Base-by-base conservation (phyloP, 805 yeast genomes). In the Myxozyma kluyveri region DNA sequence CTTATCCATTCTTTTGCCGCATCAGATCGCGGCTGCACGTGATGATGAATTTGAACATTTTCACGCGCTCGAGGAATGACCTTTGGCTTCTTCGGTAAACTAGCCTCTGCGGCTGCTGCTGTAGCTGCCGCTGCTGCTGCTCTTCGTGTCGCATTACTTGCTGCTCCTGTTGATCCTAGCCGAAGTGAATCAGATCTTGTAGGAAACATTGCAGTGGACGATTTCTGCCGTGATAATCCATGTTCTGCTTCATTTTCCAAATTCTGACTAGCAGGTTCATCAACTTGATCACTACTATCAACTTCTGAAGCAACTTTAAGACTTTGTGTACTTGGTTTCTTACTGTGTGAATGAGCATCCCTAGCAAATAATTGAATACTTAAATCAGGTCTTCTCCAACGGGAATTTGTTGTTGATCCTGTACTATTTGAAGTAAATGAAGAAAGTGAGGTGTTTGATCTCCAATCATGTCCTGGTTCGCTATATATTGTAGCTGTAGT, bases 161-260 rank as follows among this genome's bases (percentile, higher is more conserved):
- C 17, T 4, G 29, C 19, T 9, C 37, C 10, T 4, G 19, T 23
- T 41, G 14, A 39, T 3, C 49, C 17, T 9, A n/a, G 17, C 3
- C 45, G 32, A 78, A 29, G 74, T 56, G 56, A 75, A 63, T 57
- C 55, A 27, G 42, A 33, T 5, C 56, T 47, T n/a, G 26, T 36
- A 26, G 59, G 56, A 39, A 51, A 55, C 24, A 35, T n/a, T 17
- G 42, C 17, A 24, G 9, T 7, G 45, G 32, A 38, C 19, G n/a
- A n/a, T n/a, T n/a, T n/a, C n/a, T n/a, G n/a, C n/a, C n/a, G n/a
- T n/a, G n/a, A n/a, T n/a, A n/a, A n/a, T 36, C 37, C 31, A 37
- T 24, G 27, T 18, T 27, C 18, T 7, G 35, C 9, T 12, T 7
- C 26, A 12, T 18, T 9, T 14, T 14, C 42, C n/a, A n/a, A n/a